These are phyloP conservation scores for Cucurbita moschata DNA, from an alignment of 306 rosid species.

Conservation along the genomic window DNA sequence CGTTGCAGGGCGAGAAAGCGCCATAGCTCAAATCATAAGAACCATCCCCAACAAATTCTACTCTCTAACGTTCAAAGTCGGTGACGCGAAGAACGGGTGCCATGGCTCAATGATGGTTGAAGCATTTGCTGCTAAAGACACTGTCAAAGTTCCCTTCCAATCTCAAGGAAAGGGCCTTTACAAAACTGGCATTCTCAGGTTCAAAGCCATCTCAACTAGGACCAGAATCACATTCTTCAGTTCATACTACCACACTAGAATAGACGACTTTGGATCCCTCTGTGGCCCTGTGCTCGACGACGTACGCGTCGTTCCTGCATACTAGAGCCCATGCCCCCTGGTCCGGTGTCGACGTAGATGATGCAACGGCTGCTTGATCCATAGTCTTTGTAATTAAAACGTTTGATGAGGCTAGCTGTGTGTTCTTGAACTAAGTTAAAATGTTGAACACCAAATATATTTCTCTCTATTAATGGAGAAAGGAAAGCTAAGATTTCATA, in stretches of 20 bases:
- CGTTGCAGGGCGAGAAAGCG: slow-evolving; percentile 87
- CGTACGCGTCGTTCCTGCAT: slow-evolving; percentile 38
- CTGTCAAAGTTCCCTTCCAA: slow-evolving; percentile 59
- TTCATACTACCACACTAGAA: slow-evolving; percentile 71
- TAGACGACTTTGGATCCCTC: slow-evolving; percentile 66
- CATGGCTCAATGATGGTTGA: slow-evolving; percentile 92
- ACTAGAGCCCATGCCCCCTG: slow-evolving; percentile 6
- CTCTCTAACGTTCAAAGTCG: slow-evolving; percentile 49
- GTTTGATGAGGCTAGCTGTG: slow-evolving; percentile 1
- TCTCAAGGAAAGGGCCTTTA: slow-evolving; percentile 63
- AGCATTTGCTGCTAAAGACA: slow-evolving; percentile 69
- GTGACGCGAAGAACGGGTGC: slow-evolving; percentile 84
- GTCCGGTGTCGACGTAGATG: neutral
- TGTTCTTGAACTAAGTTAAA: neutral
- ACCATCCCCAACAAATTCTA: slow-evolving; percentile 47
- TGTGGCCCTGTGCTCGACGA: slow-evolving; percentile 86
- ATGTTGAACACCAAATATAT: neutral
- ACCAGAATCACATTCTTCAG: slow-evolving; percentile 89
- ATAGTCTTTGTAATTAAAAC: neutral
- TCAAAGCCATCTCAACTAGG: slow-evolving; percentile 47
- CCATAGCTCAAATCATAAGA: slow-evolving; percentile 66
- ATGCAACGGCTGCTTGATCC: neutral
- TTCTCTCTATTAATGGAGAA: neutral
- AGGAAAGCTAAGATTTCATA: neutral
- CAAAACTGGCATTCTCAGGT: slow-evolving; percentile 41